A percentile compares a stretch with the other conserved stretches of the same genome.
Evolutionary conservation across 352 stramenopile species (phyloP).

Genomic region (Globisporangium yorkense): DNA sequence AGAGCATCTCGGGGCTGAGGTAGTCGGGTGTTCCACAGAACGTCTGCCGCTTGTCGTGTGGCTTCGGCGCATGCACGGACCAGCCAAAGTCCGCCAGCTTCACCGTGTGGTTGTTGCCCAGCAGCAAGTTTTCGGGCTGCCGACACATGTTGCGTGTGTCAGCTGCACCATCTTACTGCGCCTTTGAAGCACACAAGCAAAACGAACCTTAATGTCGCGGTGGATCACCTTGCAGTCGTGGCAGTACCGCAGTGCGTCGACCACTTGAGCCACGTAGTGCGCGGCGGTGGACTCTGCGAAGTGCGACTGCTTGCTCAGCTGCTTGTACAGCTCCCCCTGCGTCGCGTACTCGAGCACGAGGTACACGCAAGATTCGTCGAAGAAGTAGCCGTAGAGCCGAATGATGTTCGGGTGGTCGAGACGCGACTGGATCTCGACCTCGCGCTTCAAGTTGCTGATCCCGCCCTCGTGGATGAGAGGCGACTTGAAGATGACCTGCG

Average conservation of each 20-base stretch:
- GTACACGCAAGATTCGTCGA: conserved; percentile 79
- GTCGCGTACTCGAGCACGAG: conserved; percentile 81
- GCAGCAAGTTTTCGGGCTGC: conserved; percentile 79
- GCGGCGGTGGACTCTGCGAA: conserved; percentile 51
- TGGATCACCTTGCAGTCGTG: conserved; percentile 82
- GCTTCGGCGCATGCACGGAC: conserved; percentile 71
- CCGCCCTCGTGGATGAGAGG: conserved; percentile 48
- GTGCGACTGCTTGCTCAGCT: conserved; percentile 45
- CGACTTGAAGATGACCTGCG: conserved; percentile 64
- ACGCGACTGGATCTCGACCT: conserved; percentile 80
- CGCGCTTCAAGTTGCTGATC: conserved; percentile 61
- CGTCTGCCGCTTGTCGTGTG: conserved; percentile 50
- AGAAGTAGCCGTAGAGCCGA: conserved; percentile 79
- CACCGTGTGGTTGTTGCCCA: conserved; percentile 67
- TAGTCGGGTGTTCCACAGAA: conserved; percentile 87
- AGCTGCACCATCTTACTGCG: neutral
- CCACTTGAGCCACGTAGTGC: conserved; percentile 73
- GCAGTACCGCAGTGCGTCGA: conserved; percentile 69
- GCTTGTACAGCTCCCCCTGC: conserved; percentile 79
- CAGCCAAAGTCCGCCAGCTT: conserved; percentile 88
- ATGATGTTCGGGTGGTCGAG: conserved; percentile 75
- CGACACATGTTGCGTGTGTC: conserved; percentile 4
- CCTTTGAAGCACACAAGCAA: neutral
- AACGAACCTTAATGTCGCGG: conserved; percentile 79
- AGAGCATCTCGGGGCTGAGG: conserved; percentile 77